These are phyloP conservation scores for Arxiozyma slooffiae DNA, from an alignment of 1,139 yeast species.

Conservation along the genomic window DNA sequence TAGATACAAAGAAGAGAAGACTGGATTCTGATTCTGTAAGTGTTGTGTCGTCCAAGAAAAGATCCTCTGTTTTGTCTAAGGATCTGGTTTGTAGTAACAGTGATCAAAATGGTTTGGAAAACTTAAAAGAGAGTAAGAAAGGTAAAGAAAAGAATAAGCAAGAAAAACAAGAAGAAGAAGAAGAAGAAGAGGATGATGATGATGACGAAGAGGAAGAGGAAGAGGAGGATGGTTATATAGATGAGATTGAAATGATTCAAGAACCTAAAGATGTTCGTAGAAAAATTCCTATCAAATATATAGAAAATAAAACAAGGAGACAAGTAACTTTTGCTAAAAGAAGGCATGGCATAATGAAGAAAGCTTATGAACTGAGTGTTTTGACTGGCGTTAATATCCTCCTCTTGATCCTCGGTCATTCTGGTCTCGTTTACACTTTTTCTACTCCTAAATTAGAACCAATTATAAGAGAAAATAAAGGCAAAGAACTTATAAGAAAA, in stretches of 20 bases:
- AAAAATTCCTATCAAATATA: slow-evolving; percentile 89
- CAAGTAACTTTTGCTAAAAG: slow-evolving; percentile 96
- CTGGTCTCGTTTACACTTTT: slow-evolving; percentile 96
- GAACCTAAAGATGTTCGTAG: slow-evolving; percentile 39
- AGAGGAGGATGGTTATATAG: slow-evolving; percentile 8
- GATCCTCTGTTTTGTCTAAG: background rate
- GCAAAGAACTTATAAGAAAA: slow-evolving; percentile 91
- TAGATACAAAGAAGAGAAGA: background rate
- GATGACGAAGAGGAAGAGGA: slow-evolving; percentile 6
- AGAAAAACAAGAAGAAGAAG: background rate
- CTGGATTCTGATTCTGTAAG: background rate
- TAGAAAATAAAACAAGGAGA: slow-evolving; percentile 92
- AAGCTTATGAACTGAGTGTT: slow-evolving; percentile 91
- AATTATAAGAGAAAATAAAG: slow-evolving; percentile 91
- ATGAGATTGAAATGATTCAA: slow-evolving; percentile 6
- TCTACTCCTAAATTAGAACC: slow-evolving; percentile 98
- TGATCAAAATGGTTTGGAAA: background rate
- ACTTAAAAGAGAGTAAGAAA: background rate
- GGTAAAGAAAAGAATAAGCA: background rate
- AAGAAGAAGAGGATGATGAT: slow-evolving; percentile 4
- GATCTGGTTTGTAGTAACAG: background rate
- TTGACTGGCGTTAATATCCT: slow-evolving; percentile 95
- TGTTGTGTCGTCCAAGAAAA: background rate
- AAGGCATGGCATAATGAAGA: slow-evolving; percentile 98
- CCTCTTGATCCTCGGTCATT: slow-evolving; percentile 86